Conservation (phyloP, 2,329 filamentous ascomycete genomes). For the Monilinia fructicola region DNA sequence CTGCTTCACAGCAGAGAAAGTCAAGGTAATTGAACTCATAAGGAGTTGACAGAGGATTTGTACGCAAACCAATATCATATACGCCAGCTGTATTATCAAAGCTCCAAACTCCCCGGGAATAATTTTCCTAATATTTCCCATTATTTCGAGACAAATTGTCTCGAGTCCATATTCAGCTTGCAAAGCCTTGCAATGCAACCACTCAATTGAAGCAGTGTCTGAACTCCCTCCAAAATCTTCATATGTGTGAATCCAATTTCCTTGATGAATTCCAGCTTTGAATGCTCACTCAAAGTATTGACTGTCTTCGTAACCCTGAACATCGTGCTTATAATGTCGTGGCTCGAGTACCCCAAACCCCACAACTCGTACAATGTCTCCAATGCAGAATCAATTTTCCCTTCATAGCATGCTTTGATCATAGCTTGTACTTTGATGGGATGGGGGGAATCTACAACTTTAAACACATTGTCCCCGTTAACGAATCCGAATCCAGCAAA, state of each 20-base stretch:
- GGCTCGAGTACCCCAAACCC: constrained; percentile 94
- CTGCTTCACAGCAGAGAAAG: constrained; percentile 25
- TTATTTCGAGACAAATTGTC: constrained; percentile 60
- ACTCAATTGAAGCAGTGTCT: constrained; percentile 89
- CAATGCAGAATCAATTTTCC: constrained; percentile 82
- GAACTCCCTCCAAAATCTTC: constrained; percentile 97
- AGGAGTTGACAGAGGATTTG: constrained; percentile 10
- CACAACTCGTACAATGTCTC: constrained; percentile 87
- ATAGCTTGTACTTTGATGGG: constrained; percentile 98
- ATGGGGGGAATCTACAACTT: constrained; percentile 94
- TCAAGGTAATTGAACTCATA: constrained; percentile 24
- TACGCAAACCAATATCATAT: constrained; percentile 20
- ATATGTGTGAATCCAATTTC: constrained; percentile 99
- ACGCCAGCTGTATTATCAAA: constrained; percentile 19
- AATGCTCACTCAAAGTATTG: constrained; percentile 85
- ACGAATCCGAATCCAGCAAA: constrained; percentile 93
- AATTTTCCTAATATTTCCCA: constrained; percentile 24
- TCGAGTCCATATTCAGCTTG: constrained; percentile 95
- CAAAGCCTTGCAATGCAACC: constrained; percentile 88
- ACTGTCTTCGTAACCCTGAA: constrained; percentile 98
- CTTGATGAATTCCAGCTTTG: constrained; percentile 95
- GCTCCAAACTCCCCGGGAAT: constrained; percentile 34
- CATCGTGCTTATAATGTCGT: constrained; percentile 99
- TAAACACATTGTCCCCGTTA: constrained; percentile 97
- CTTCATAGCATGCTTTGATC: constrained; percentile 95